Base-by-base conservation (phyloP, 352 stramenopile species). In the Pythium rishiriense region DNA sequence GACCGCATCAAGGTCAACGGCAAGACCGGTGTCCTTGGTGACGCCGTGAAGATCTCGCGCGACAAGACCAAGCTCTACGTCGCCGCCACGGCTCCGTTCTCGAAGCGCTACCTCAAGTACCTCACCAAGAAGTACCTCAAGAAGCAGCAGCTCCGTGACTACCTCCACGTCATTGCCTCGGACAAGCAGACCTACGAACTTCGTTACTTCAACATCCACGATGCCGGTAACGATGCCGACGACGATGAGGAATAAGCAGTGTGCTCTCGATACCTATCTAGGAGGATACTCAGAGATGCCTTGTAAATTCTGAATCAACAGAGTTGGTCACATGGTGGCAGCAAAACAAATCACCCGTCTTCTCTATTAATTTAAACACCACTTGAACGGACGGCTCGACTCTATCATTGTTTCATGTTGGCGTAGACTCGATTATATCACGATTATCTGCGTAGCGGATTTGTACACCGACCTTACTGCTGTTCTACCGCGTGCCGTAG, bases 101-200 rank as follows among this genome's bases (percentile, higher is more conserved):
- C 95, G 55, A 99, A 99, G 91, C 93, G 98, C 71, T 97, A 97
- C 81, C 85, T 96, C 64, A 99, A 99, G 89, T 99, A 99, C 86
- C 76, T 99, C 25, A 98, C 97, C 63, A 99, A 99, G 95, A 99
- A 99, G 88, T 99, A 99, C 94, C 85, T 99, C 72, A 99, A 99
- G 93, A 99, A 99, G 91, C 97, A 99, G 78, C 96, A 99, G 80
- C 84, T 99, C 58, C 96, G 97, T 76, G 97, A 99, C 91, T 99
- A 99, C 85, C 81, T 99, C 52, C 97, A 98, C 80, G 97, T 99
- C 35, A 98, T 99, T 85, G 97, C 97, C 42, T 94, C 88, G 64
- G 96, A 97, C 77, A 99, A 99, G 88, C 95, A 98, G 78, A 99
- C 97, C 56, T 99, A 99, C 87, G 97, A 99, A 83, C 82, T 99